These are phyloP conservation scores for Diophrys appendiculata DNA, from an alignment of 73 alveolate genomes.

Conservation along the genomic window DNA sequence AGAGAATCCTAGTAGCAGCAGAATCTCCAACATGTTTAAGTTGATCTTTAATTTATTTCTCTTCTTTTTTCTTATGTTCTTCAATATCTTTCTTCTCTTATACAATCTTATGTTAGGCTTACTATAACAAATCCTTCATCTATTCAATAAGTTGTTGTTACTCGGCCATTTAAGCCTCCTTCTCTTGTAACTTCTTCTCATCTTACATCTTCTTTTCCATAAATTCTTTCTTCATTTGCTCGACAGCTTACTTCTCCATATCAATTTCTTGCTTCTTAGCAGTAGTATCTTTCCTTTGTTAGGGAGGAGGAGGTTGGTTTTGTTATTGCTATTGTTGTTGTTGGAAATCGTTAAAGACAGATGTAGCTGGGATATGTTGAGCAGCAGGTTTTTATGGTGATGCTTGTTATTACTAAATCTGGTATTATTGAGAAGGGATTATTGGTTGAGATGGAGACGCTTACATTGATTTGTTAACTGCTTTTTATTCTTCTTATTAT, in stretches of 20 bases:
- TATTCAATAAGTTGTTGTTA: background rate
- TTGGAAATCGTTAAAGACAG: background rate
- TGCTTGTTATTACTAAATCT: no score
- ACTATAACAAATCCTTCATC: background rate
- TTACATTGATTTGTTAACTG: no score
- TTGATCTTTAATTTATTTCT: background rate
- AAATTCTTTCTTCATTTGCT: background rate
- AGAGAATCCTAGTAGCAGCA: constrained; percentile 17
- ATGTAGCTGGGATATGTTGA: no score
- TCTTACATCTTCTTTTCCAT: background rate
- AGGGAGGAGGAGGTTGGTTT: background rate
- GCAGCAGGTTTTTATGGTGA: no score
- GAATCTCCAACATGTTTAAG: constrained; percentile 4
- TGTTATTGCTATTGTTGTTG: background rate
- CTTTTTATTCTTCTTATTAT: no score
- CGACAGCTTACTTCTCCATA: background rate
- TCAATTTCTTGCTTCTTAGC: background rate
- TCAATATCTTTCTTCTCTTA: background rate
- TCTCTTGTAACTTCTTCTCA: background rate
- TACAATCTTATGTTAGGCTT: background rate
- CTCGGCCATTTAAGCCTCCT: background rate
- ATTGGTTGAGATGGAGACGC: no score
- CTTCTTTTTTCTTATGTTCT: constrained; percentile 6
- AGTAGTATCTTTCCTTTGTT: background rate
- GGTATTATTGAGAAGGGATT: no score